phyloP scores from a whole-genome alignment of 768 basidiomycete genomes.

The Pulveroboletus sp. region DNA sequence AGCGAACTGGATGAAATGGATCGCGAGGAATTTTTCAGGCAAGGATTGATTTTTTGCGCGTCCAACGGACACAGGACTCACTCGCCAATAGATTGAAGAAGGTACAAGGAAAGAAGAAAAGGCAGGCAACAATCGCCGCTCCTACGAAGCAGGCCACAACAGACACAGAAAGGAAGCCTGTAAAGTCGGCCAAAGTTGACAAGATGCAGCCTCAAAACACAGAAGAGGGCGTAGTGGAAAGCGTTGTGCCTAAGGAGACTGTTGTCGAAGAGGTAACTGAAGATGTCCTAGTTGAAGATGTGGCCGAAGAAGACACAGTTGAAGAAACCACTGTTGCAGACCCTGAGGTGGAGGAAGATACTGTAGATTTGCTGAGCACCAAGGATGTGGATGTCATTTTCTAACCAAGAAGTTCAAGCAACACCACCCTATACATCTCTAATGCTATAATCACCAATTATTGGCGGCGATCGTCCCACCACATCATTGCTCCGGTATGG shows the following conservation, averaged over 20 bases:
- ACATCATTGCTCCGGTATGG: too few relatives aligned
- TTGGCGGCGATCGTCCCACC: too few relatives aligned
- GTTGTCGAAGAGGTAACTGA: conserved; percentile 24
- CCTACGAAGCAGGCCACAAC: conserved; percentile 19
- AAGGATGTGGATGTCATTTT: conserved; percentile 96
- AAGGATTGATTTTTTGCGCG: conserved; percentile 13
- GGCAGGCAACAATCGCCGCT: conserved; percentile 54
- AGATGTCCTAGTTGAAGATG: conserved; percentile 28
- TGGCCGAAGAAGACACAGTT: conserved; percentile 31
- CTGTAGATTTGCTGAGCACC: conserved; percentile 69
- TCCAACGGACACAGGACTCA: conserved; percentile 1
- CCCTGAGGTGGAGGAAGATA: conserved; percentile 31
- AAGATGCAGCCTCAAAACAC: conserved; percentile 10
- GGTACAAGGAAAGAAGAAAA: conserved; percentile 96
- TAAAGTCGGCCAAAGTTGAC: background rate
- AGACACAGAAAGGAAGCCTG: conserved; percentile 8
- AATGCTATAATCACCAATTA: too few relatives aligned
- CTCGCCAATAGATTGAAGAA: conserved; percentile 74
- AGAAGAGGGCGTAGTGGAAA: conserved; percentile 1
- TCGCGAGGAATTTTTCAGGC: conserved; percentile 92
- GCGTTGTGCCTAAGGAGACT: background rate
- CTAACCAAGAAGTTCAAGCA: conserved; percentile 38
- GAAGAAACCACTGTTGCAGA: conserved; percentile 5
- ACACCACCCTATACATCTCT: background rate
- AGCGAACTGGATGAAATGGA: conserved; percentile 99